These are phyloP conservation scores for Krasilnikovozyma curviuscula DNA, from an alignment of 768 basidiomycete genomes.

Conservation along the genomic window DNA sequence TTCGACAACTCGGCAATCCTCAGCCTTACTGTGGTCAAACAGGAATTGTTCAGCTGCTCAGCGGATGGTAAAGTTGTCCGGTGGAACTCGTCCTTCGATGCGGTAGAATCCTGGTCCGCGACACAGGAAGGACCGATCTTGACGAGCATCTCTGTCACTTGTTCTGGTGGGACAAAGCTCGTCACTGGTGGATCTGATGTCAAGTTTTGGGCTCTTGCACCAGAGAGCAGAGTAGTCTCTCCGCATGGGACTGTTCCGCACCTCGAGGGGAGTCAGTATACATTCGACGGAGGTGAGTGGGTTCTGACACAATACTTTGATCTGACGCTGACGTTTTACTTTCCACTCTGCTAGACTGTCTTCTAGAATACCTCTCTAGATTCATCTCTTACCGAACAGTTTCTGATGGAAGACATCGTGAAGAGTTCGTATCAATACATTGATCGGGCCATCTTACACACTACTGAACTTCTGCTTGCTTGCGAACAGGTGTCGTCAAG, in stretches of 20 bases:
- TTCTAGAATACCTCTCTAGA: too few relatives aligned
- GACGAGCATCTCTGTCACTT: constrained; percentile 44
- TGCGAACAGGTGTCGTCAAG: constrained; percentile 49
- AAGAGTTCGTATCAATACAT: constrained; percentile 29
- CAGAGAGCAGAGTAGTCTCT: too few relatives aligned
- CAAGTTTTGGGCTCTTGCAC: too few relatives aligned
- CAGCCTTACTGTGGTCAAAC: not conserved
- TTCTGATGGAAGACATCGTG: constrained; percentile 43
- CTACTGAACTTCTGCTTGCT: not conserved
- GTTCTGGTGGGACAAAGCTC: constrained; percentile 28
- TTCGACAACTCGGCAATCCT: not conserved
- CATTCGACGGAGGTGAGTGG: too few relatives aligned
- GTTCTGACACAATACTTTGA: too few relatives aligned
- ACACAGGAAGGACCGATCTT: constrained; percentile 58
- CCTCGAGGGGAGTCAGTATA: too few relatives aligned
- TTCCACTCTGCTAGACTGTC: too few relatives aligned
- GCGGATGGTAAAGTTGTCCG: constrained; percentile 28
- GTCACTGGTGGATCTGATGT: constrained; percentile 79
- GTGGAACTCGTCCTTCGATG: constrained; percentile 69
- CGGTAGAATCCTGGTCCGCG: constrained; percentile 52
- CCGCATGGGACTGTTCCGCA: too few relatives aligned
- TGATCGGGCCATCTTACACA: not conserved
- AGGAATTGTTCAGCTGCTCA: constrained; percentile 3
- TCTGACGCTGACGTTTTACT: constrained; percentile 6
- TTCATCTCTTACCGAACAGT: constrained; percentile 78